A percentile compares a stretch with the other conserved stretches of the same genome.
Conservation (phyloP, 106 monocot species). For the Acorus gramineus region DNA sequence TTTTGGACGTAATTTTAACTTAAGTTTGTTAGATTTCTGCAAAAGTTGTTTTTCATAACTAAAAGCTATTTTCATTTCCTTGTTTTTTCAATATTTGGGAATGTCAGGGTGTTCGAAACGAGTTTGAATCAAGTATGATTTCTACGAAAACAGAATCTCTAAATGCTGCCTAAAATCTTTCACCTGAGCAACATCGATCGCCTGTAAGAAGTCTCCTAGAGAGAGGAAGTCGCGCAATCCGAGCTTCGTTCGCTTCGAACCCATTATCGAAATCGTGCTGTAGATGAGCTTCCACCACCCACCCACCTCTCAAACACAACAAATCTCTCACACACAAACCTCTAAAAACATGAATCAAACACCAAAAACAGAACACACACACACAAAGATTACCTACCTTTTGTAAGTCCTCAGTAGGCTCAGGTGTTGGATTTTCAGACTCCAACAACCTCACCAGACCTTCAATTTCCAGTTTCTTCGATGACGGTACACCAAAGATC, state of each 20-base stretch:
- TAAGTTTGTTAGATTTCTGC: too few species aligned
- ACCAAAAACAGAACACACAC: too few species aligned
- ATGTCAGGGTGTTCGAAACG: too few species aligned
- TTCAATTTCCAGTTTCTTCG: conserved; percentile 61
- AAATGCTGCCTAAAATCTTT: not conserved
- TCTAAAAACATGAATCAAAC: not conserved
- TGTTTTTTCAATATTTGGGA: too few species aligned
- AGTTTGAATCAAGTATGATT: too few species aligned
- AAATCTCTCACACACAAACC: not conserved
- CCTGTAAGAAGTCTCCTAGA: conserved; percentile 82
- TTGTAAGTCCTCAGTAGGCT: conserved; percentile 47
- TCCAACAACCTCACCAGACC: conserved; percentile 54
- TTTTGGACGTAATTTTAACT: too few species aligned
- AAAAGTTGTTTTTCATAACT: too few species aligned
- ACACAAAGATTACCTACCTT: conserved; percentile 23
- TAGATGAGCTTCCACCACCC: conserved; percentile 85
- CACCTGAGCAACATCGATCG: conserved; percentile 59
- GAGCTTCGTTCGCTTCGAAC: conserved; percentile 75
- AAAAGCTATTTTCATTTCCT: too few species aligned
- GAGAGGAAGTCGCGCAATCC: conserved; percentile 72
- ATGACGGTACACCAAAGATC: conserved; percentile 61
- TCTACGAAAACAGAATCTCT: too few species aligned
- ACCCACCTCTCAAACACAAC: conserved; percentile 32
- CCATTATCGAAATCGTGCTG: conserved; percentile 76
- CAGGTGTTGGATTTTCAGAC: conserved; percentile 54